Evolutionary conservation across 1,284 basidiomycete species (phyloP), one percentile per base, ranked within the genome.

Genomic region (Papiliotrema flavescens): DNA sequence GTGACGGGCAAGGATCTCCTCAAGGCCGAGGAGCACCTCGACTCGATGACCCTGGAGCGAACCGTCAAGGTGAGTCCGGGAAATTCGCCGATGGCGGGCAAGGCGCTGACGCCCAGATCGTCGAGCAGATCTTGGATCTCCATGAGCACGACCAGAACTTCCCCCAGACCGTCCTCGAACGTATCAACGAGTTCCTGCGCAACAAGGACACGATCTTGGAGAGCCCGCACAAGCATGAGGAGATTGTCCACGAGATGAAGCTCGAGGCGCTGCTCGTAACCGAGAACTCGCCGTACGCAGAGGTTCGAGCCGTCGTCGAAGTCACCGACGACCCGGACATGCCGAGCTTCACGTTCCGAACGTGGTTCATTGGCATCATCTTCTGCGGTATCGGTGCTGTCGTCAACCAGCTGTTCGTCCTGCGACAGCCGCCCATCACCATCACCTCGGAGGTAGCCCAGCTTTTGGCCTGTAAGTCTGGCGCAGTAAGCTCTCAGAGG

Each of bases 231-330:
- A 47, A 53, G 15, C 55, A 70, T 58, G 15, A n/a, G 2, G 54
- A 53, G 8, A 51, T 71, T 23, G 62, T 65, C 40, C 47, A 49
- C 32, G 66, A 62, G 35, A 71, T 71, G 67, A 64, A 64, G 43
- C 54, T 69, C n/a, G 67, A 73, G 57, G 71, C 71, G 1, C 46
- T 68, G 7, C 55, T 74, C 19, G 62, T 66, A 32, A 66, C 66
- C 14, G 65, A 69, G 47, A 67, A 71, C 54, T 92, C 90, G 4
- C 89, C 90, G 8, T 93, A 92, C 69, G 85, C 89, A 6, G 89
- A 92, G 79, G 90, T 93, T 40, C 84, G 90, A 51, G 89, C 90
- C 19, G 84, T 88, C 4, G 87, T 91, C n/a, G 79, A 87, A 24
- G 89, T 85, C 64, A 79, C 83, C 22, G 90, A 93, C 64, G 90